Evolutionary conservation across 2,329 filamentous ascomycete genomes (phyloP), one percentile per base, ranked within the genome.

Genomic region (Teratosphaeriaceae sp.): DNA sequence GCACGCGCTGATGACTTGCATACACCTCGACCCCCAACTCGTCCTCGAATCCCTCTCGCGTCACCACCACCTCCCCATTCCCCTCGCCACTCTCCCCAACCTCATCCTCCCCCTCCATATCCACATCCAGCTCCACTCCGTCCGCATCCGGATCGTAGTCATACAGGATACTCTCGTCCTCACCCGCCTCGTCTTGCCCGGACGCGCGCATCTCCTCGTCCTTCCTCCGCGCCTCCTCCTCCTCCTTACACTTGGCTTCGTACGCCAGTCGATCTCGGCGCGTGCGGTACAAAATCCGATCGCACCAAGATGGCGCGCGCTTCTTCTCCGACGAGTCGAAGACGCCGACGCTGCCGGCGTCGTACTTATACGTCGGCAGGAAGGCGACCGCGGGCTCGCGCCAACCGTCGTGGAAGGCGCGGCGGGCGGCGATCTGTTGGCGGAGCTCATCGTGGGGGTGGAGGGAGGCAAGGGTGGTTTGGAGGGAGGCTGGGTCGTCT

Each of bases 311-410:
- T 2, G 92, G 92, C 2, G 86, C 84, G 41, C 94, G 78, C 50
- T 83, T 83, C 69, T 98, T 98, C 61, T 97, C 92, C 52, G 89
- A 95, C 0, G 89, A 88, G 66, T 98, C 94, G 61, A 96, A 98
- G 22, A 88, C 76, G 2, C 86, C 86, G 23, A 95, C 79, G 22
- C 85, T 94, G n/a, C 92, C 92, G 21, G 95, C 74, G 57, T 98
- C 94, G 55, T 98, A 98, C 64, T 98, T 98, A 65, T 98, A 98
- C 0, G 92, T 94, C 1, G 92, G 92, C 13, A 97, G 63, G 58
- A 98, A 98, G 1, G 79, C 79, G 43, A 98, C 89, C 1, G 80
- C 74, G 0, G 89, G 92, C 70, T 98, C 92, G 39, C 77, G 76
- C 89, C 92, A 98, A 1, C 89, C 90, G 48, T 95, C 86, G 46